These are phyloP conservation scores for Mycena haematopus DNA, from an alignment of 768 basidiomycete genomes.

Conservation along the genomic window DNA sequence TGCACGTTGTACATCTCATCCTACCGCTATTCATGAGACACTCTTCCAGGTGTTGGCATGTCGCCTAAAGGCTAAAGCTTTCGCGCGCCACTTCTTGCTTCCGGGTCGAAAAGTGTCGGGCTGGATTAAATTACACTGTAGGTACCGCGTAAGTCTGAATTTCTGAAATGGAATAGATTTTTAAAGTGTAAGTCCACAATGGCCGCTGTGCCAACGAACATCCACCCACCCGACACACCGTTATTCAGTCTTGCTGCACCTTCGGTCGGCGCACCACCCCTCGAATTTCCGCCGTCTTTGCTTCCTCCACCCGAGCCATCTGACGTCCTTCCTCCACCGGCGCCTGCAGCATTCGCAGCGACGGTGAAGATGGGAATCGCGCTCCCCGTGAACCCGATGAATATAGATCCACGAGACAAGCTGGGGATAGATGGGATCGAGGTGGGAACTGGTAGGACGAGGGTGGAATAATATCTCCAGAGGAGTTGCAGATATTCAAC, in stretches of 20 bases:
- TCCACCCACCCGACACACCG: conserved; percentile 14
- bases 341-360: conserved; percentile 7
- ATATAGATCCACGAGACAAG: no score
- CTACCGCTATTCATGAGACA: no score
- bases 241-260: conserved; percentile 10
- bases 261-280: not conserved
- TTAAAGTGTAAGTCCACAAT: conserved; percentile 11
- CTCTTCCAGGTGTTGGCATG: no score
- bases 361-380: conserved; percentile 19
- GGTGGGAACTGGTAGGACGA: conserved; percentile 15
- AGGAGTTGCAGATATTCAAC: no score
- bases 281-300: no score
- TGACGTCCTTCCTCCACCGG: not conserved
- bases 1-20: no score
- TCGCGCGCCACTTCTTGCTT: no score
- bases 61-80: no score
- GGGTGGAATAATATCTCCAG: no score
- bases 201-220: conserved; percentile 10
- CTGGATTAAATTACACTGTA: no score
- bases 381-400: conserved; percentile 13
- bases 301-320: conserved; percentile 7
- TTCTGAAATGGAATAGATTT: not conserved
- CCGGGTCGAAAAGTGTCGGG: no score
- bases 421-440: not conserved
- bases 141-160: no score